Conservation (phyloP, 2,329 filamentous ascomycete species). For the Aspergillus chevalieri region DNA sequence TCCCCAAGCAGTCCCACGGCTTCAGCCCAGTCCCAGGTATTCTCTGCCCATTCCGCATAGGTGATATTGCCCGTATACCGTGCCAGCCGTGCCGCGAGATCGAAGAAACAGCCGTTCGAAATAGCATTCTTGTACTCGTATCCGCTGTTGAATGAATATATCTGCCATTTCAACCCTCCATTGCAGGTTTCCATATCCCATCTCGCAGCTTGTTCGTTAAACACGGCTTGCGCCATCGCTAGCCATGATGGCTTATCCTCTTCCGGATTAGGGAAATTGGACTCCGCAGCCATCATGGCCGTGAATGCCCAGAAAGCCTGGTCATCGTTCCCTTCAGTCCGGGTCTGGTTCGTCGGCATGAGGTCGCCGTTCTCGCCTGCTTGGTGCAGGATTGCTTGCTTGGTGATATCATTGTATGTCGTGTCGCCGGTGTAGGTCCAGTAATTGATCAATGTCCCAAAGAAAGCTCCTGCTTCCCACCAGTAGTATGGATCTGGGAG, state of each 20-base stretch:
- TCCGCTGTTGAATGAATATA: slow-evolving; percentile 8
- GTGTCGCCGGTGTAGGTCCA: slow-evolving; percentile 25
- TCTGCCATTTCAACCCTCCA: slow-evolving; percentile 53
- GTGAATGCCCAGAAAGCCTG: slow-evolving; percentile 74
- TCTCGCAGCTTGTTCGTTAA: slow-evolving; percentile 64
- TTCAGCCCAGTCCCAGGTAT: slow-evolving; percentile 52
- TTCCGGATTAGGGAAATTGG: slow-evolving; percentile 63
- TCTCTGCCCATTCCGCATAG: slow-evolving; percentile 57
- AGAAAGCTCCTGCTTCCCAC: slow-evolving; percentile 30
- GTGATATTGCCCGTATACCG: slow-evolving; percentile 9
- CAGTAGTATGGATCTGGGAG: slow-evolving; percentile 38
- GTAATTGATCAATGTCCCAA: slow-evolving; percentile 24
- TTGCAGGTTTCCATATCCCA: slow-evolving; percentile 61
- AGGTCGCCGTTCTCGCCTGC: slow-evolving; percentile 65
- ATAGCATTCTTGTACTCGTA: slow-evolving; percentile 9
- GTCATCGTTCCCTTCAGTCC: slow-evolving; percentile 42
- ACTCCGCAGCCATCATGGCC: slow-evolving; percentile 68
- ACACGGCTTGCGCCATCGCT: slow-evolving; percentile 65
- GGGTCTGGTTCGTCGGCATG: slow-evolving; percentile 55
- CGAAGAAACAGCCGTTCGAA: slow-evolving; percentile 11
- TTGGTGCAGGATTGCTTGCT: slow-evolving; percentile 64
- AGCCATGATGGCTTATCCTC: slow-evolving; percentile 63
- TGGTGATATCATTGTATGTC: slow-evolving; percentile 33
- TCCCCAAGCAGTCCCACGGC: slow-evolving; percentile 43
- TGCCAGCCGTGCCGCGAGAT: slow-evolving; percentile 10